A percentile compares a stretch with the other conserved stretches of the same genome.
Conservation (phyloP, 148 eudicot species). For the Vaccinium vitisidaea region DNA sequence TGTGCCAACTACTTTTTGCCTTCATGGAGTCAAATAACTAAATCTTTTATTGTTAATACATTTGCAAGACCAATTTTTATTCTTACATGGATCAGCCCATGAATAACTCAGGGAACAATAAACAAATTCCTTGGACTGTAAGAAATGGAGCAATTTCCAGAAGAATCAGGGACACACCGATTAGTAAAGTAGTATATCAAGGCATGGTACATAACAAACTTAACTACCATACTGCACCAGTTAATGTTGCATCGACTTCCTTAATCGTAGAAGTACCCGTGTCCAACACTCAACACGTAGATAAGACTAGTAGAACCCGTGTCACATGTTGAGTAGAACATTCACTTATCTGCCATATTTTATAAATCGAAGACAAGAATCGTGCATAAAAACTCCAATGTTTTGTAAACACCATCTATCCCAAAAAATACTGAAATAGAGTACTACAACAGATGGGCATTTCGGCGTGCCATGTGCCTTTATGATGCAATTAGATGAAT, state of each 20-base stretch:
- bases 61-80: background rate
- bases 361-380: background rate
- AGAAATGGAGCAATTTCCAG: background rate
- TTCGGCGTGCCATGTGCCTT: background rate
- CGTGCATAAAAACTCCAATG: background rate
- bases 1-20: background rate
- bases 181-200: background rate
- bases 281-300: background rate
- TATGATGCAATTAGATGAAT: background rate
- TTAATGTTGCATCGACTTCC: background rate
- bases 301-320: background rate
- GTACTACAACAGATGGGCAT: background rate
- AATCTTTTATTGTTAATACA: background rate
- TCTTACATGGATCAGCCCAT: slow-evolving; percentile 6
- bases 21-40: background rate
- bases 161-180: background rate
- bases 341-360: background rate
- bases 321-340: slow-evolving; percentile 1
- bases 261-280: background rate
- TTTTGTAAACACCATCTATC: background rate
- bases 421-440: background rate
- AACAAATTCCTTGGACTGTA: background rate
- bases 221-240: background rate
- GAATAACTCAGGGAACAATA: background rate
- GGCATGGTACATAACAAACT: background rate